Conservation (phyloP, 176 grass and related monocot genomes). For the Zoysia japonica region DNA sequence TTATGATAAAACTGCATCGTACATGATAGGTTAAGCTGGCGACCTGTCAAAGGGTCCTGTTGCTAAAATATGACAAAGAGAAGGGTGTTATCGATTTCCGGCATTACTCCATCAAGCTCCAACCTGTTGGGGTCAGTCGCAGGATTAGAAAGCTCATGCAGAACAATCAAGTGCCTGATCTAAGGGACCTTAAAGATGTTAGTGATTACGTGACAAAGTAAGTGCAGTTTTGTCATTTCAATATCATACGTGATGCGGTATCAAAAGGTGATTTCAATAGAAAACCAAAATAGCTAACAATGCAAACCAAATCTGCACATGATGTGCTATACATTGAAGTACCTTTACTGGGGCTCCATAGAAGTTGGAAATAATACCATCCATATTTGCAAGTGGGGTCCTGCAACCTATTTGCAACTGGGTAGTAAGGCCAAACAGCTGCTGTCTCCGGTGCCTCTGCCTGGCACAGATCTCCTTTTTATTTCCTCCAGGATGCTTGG, state of each 20-base stretch:
- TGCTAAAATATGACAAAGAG: slow-evolving; percentile 64
- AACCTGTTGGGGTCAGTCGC: slow-evolving; percentile 63
- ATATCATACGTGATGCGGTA: background rate
- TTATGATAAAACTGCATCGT: background rate
- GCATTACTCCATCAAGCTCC: slow-evolving; percentile 68
- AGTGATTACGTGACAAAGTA: slow-evolving; percentile 74
- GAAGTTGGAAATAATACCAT: background rate
- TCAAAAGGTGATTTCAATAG: background rate
- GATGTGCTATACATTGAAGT: background rate
- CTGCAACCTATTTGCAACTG: background rate
- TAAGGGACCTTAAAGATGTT: slow-evolving; percentile 58
- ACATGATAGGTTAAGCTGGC: slow-evolving; percentile 54
- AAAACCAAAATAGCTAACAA: background rate
- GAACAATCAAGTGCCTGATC: slow-evolving; percentile 62
- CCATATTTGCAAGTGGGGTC: background rate
- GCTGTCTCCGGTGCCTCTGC: too few species aligned
- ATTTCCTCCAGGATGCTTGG: too few species aligned
- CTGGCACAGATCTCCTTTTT: too few species aligned
- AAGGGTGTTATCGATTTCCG: slow-evolving; percentile 51
- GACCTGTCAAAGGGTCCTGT: slow-evolving; percentile 51
- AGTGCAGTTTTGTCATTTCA: slow-evolving; percentile 9
- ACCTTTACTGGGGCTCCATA: background rate
- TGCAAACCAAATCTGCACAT: background rate
- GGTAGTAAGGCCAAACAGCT: too few species aligned
- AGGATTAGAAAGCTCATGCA: slow-evolving; percentile 69